phyloP scores from a whole-genome alignment of 257 asterid genomes.

The Pogostemon cablin region DNA sequence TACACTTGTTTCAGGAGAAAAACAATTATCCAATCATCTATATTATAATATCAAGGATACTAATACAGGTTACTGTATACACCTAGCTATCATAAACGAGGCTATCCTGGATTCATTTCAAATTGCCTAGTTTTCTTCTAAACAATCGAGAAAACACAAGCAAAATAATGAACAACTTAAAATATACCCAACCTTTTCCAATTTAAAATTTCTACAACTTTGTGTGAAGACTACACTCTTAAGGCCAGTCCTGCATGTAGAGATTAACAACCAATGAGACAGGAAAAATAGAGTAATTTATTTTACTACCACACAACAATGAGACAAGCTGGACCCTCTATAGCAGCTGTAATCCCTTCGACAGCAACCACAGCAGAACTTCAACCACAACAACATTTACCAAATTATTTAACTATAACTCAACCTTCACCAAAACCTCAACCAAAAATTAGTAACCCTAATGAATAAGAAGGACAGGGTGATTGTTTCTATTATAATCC shows the following conservation, averaged over 20 bases:
- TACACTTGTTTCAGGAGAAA: constrained; percentile 61
- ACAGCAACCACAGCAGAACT: no score
- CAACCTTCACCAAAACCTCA: no score
- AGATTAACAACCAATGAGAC: constrained; percentile 8
- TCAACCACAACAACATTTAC: no score
- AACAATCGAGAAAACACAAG: constrained; percentile 2
- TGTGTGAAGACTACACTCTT: not conserved
- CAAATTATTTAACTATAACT: no score
- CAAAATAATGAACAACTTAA: not conserved
- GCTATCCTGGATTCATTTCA: not conserved
- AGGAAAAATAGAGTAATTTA: no score
- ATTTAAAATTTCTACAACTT: not conserved
- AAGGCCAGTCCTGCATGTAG: not conserved
- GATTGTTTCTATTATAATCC: no score
- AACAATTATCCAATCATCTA: constrained; percentile 1
- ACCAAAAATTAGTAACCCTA: no score
- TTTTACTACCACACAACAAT: no score
- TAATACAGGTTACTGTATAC: not conserved
- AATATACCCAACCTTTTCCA: not conserved
- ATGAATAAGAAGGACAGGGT: no score
- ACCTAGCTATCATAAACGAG: not conserved
- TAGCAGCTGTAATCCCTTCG: no score
- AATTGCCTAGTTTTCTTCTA: not conserved
- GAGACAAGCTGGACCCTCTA: no score
- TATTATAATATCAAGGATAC: not conserved